Evolutionary conservation across 257 asterid genomes (phyloP).

Genomic region (Handroanthus guayacan): DNA sequence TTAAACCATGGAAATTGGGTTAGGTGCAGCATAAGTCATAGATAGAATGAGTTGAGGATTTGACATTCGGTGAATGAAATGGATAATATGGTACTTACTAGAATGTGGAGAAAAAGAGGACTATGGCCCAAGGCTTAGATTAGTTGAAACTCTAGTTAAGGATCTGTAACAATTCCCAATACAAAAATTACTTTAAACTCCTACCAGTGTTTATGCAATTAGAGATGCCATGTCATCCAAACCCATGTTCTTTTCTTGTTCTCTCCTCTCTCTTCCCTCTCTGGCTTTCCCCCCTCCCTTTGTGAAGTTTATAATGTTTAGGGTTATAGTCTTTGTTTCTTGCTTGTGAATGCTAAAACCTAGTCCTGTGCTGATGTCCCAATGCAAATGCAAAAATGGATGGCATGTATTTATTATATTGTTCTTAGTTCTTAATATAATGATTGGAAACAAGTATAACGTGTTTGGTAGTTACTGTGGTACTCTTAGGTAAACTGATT

Average conservation of each 20-base stretch:
- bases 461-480: not conserved
- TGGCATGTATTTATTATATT: not conserved
- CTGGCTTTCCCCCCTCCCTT: not conserved
- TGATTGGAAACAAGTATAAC: not conserved
- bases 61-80: not conserved
- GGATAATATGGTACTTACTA: not conserved
- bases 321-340: slow-evolving; percentile 5
- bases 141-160: slow-evolving; percentile 10
- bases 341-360: not conserved
- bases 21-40: not conserved
- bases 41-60: not conserved
- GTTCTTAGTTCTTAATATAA: not conserved
- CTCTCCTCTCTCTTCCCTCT: not conserved
- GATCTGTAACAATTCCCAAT: not conserved
- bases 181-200: not conserved
- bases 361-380: slow-evolving; percentile 1
- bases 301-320: not conserved
- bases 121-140: not conserved
- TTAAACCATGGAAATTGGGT: slow-evolving; percentile 1
- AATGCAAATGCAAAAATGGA: not conserved
- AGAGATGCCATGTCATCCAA: not conserved
- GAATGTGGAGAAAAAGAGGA: not conserved
- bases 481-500: not conserved
- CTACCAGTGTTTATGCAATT: not conserved
- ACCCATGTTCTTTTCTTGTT: not conserved